Evolutionary conservation across 163 green algal species (phyloP), one percentile per base, ranked within the genome.

Genomic region (Scenedesmus sp.): DNA sequence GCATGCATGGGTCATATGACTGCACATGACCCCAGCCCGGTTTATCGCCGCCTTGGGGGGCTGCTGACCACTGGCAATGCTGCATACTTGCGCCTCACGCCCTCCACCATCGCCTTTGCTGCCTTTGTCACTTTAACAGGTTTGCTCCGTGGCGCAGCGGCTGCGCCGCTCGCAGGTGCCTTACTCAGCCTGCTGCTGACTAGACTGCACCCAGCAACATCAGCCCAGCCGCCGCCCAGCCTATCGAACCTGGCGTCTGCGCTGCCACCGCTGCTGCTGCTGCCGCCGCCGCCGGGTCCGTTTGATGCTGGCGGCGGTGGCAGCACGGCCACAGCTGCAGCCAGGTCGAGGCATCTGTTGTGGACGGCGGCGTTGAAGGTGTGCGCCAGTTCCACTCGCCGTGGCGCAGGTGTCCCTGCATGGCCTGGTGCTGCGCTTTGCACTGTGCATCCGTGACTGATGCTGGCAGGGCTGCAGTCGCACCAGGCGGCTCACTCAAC

Each of bases 371-470:
- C n/a, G 43, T 83, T 72, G 43, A 70, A 89, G 12, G 61, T 35
- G 59, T 70, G 83, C 12, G 83, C 83, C 20, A 89, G 44, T 49
- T 18, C 59, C 42, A 59, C 15, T 89, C 83, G 10, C 59, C 43
- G 65, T 26, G 7, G 0, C 61, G 37, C 59, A 89, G 61, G 37
- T 89, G 83, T 40, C 42, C 13, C 26, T 85, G 43, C 43, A 91
- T 49, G 13, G 68, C 46, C 73, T 86, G 86, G 33, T 49, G 49
- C 86, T 91, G 86, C 40, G 73, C 73, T 43, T 86, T 86, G 73
- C 86, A 91, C 51, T 80, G 73, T 1, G 72, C 46, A 51, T 86
- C 86, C 22, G 86, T 78, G 30, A 44, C 9, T n/a, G 35, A 82
- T 35, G 73, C 73, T 30, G 73, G 73, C 35, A 76, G 26, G 30